Evolutionary conservation across 2,329 filamentous ascomycete genomes (phyloP).

Genomic region (Alternaria gansuensis): DNA sequence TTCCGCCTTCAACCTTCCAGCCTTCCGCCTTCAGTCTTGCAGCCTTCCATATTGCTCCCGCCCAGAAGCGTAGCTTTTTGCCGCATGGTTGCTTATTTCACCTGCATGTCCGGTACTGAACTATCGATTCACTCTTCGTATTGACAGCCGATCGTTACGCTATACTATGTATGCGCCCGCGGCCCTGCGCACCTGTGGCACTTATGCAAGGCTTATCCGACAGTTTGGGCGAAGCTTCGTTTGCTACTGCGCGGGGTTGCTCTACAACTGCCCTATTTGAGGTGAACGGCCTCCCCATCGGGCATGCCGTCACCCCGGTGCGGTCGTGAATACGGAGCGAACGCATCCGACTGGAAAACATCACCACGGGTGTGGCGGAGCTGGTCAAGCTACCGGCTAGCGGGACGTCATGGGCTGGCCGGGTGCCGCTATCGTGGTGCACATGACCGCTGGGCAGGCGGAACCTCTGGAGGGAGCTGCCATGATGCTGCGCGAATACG

Average conservation of each 20-base stretch:
- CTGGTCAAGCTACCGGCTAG: constrained; percentile 14
- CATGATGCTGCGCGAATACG: constrained; percentile 15
- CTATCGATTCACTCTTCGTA: constrained; percentile 24
- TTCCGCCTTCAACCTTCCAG: constrained; percentile 5
- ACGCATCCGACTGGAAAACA: constrained; percentile 1
- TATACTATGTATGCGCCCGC: constrained; percentile 12
- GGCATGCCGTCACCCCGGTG: constrained; percentile 3
- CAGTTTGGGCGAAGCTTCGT: constrained; percentile 17
- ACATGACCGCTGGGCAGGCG: constrained; percentile 25
- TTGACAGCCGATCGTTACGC: constrained; percentile 11
- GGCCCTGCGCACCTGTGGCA: constrained; percentile 10
- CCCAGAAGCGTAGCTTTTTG: constrained; percentile 3
- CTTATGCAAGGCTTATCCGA: constrained; percentile 24
- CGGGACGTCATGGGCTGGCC: constrained; percentile 19
- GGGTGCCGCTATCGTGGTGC: constrained; percentile 18
- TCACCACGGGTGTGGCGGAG: constrained; percentile 21
- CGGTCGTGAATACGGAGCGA: constrained; percentile 17
- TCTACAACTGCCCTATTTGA: constrained; percentile 29
- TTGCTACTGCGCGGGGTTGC: constrained; percentile 27
- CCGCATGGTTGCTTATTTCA: constrained; percentile 10
- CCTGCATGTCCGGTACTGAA: constrained; percentile 15
- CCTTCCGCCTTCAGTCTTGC: neutral
- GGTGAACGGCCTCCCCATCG: constrained; percentile 13
- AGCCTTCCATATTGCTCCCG: constrained; percentile 27
- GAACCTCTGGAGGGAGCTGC: constrained; percentile 14